phyloP scores from a whole-genome alignment of 371 early-diverging fungal species.

The Mortierella sp. region DNA sequence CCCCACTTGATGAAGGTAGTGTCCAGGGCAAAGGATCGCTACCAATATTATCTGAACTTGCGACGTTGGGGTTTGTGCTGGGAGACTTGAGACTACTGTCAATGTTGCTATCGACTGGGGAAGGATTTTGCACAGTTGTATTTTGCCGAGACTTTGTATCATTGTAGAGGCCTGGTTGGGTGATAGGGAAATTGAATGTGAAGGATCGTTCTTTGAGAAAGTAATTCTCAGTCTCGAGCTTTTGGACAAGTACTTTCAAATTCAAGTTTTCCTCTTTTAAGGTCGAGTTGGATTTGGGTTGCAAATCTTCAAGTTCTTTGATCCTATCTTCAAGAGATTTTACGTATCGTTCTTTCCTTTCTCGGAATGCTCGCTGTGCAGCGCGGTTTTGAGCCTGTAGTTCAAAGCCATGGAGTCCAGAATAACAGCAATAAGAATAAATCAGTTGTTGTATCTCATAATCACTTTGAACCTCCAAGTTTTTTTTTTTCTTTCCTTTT shows the following conservation, averaged over 20 bases:
- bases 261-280: conserved; percentile 68
- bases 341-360: conserved; percentile 77
- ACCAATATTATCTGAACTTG: background rate
- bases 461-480: background rate
- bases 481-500: too few species aligned
- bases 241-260: conserved; percentile 60
- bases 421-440: background rate
- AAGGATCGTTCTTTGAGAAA: conserved; percentile 58
- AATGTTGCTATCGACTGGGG: conserved; percentile 5
- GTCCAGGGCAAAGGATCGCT: conserved; percentile 54
- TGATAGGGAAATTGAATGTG: conserved; percentile 63
- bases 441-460: background rate
- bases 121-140: conserved; percentile 11
- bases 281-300: conserved; percentile 51
- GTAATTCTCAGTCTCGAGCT: conserved; percentile 64
- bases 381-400: conserved; percentile 78
- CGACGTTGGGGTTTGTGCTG: background rate
- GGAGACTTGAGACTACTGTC: background rate
- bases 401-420: background rate
- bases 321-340: conserved; percentile 73
- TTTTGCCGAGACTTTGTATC: conserved; percentile 16
- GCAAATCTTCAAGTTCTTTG: conserved; percentile 67
- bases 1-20: conserved; percentile 56
- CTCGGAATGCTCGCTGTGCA: conserved; percentile 82
- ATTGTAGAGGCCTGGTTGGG: conserved; percentile 50